These are phyloP conservation scores for Glarea lozoyensis DNA, from an alignment of 495 filamentous ascomycete species.

Conservation along the genomic window DNA sequence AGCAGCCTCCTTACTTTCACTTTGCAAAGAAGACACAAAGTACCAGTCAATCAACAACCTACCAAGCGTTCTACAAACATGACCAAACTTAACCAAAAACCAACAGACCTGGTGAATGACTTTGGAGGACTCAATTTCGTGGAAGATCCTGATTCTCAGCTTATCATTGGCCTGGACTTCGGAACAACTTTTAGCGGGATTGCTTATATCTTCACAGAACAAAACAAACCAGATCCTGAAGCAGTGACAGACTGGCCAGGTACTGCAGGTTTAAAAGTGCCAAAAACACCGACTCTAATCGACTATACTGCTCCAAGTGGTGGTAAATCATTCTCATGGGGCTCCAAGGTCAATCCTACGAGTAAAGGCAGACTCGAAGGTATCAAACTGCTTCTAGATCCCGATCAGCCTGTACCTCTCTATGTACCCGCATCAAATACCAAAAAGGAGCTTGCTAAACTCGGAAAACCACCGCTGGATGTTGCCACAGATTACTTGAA, in stretches of 20 bases:
- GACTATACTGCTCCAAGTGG: constrained; percentile 3
- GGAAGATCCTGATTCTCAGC: no score
- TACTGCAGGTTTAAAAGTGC: constrained; percentile 1
- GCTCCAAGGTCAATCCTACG: constrained; percentile 1
- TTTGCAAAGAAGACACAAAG: no score
- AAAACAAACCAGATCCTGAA: constrained; percentile 7
- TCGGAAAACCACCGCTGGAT: constrained; percentile 20
- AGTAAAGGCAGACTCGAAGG: constrained; percentile 12
- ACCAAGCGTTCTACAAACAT: no score
- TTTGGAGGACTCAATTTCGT: no score
- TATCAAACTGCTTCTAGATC: constrained; percentile 27
- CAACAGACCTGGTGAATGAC: no score
- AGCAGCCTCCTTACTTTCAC: no score
- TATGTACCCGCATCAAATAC: constrained; percentile 16
- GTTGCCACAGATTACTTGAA: constrained; percentile 15
- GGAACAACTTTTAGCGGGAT: constrained; percentile 22
- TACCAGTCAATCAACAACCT: no score
- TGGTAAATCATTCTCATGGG: constrained; percentile 12
- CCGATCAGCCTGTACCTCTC: constrained; percentile 15
- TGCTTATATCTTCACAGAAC: constrained; percentile 15
- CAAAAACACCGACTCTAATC: constrained; percentile 19
- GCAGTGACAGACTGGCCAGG: constrained; percentile 11
- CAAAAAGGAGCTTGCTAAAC: constrained; percentile 11
- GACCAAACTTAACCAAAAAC: no score
- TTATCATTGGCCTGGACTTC: constrained; percentile 21